A percentile compares a stretch with the other conserved stretches of the same genome.
Evolutionary conservation across 192 early-diverging fungal species (phyloP).

Genomic region (Umbelopsis vinacea): DNA sequence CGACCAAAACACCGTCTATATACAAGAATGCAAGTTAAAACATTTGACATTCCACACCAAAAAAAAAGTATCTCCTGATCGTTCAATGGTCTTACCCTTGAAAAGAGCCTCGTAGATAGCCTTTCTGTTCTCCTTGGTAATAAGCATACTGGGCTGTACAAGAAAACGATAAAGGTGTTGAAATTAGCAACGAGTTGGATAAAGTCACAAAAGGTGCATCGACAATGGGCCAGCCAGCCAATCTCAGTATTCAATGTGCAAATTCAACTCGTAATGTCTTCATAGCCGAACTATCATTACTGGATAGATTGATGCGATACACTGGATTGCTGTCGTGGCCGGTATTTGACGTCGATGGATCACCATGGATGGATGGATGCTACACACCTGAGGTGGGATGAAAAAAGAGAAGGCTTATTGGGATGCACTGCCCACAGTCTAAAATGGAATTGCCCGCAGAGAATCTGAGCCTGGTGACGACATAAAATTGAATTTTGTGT

Average conservation of each 20-base stretch:
- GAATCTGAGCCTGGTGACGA: not conserved
- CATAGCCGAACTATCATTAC: not conserved
- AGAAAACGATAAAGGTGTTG: slow-evolving; percentile 2
- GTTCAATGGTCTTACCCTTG: slow-evolving; percentile 66
- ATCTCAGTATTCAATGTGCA: slow-evolving; percentile 11
- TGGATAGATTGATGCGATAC: not conserved
- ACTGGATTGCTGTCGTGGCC: not conserved
- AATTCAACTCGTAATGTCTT: not conserved
- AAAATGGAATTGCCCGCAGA: not conserved
- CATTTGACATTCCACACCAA: not conserved
- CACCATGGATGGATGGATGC: slow-evolving; percentile 23
- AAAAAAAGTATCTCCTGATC: slow-evolving; percentile 17
- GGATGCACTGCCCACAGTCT: not conserved
- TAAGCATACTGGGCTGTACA: slow-evolving; percentile 23
- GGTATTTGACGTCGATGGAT: slow-evolving; percentile 1
- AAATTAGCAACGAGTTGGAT: slow-evolving; percentile 9
- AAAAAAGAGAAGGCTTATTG: slow-evolving; percentile 22
- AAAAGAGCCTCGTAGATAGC: slow-evolving; percentile 93
- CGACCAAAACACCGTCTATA: slow-evolving; percentile 95
- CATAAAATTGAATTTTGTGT: not conserved
- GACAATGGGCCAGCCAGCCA: not conserved
- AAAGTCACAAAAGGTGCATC: not conserved
- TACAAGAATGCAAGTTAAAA: not conserved
- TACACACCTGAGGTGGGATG: slow-evolving; percentile 25
- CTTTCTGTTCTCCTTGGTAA: slow-evolving; percentile 90